A percentile compares a stretch with the other conserved stretches of the same genome.
Conservation (phyloP, 1,284 basidiomycete genomes). For the Sanghuangporus sanghuang region DNA sequence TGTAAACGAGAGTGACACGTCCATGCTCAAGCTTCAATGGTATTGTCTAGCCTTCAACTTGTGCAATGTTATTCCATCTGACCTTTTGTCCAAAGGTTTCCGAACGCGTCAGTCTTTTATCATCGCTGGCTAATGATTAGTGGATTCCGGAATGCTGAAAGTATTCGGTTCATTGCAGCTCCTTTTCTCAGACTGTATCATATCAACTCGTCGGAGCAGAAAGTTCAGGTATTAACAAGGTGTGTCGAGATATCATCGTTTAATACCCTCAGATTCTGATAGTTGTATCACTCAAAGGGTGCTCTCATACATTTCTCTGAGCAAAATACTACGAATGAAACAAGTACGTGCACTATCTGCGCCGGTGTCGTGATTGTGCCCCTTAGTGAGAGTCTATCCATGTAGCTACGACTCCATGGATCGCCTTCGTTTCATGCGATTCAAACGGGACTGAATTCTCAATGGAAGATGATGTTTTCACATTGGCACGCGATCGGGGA, state of each 20-base stretch:
- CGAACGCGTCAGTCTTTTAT: slow-evolving; percentile 14
- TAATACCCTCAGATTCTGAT: background rate
- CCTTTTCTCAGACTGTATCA: slow-evolving; percentile 49
- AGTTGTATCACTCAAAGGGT: slow-evolving; percentile 40
- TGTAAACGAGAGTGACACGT: slow-evolving; percentile 50
- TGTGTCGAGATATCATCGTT: slow-evolving; percentile 25
- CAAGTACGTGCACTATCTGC: slow-evolving; percentile 22
- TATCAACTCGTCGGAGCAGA: slow-evolving; percentile 51
- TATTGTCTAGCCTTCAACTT: slow-evolving; percentile 39
- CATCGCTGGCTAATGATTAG: background rate
- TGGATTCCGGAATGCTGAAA: slow-evolving; percentile 7
- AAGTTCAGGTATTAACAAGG: slow-evolving; percentile 48
- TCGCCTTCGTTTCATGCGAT: slow-evolving; percentile 83
- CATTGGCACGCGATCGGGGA: slow-evolving; percentile 69
- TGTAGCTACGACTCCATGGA: slow-evolving; percentile 77
- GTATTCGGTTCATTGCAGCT: slow-evolving; percentile 29
- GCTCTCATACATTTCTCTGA: slow-evolving; percentile 79
- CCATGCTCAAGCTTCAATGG: slow-evolving; percentile 61
- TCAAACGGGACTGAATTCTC: slow-evolving; percentile 61
- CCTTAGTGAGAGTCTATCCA: background rate
- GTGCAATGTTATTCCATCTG: background rate
- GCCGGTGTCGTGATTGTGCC: background rate
- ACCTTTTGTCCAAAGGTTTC: background rate
- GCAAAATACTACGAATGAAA: slow-evolving; percentile 31
- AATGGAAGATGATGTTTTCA: slow-evolving; percentile 67